Conservation (phyloP, 2,329 filamentous ascomycete genomes). For the Penicillium brasilianum region DNA sequence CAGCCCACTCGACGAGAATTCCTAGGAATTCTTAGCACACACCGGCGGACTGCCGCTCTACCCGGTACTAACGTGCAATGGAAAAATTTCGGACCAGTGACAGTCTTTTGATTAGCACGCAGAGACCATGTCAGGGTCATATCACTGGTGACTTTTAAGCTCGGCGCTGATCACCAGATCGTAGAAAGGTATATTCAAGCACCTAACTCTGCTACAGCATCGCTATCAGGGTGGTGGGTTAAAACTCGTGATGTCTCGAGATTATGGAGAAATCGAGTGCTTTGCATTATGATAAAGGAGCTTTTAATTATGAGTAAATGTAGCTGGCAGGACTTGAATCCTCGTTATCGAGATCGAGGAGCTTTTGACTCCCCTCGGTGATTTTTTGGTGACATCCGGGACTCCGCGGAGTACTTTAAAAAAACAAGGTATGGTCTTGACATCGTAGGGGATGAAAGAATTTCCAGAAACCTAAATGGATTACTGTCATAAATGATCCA, state of each 20-base stretch:
- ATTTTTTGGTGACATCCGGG: not conserved
- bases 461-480: too few relatives aligned
- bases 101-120: too few relatives aligned
- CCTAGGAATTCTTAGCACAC: constrained; percentile 8
- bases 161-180: not conserved
- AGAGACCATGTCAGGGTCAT: not conserved
- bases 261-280: not conserved
- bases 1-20: constrained; percentile 22
- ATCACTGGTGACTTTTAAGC: not conserved
- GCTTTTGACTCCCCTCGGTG: not conserved
- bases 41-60: not conserved
- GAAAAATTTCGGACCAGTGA: not conserved
- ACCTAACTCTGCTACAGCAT: not conserved
- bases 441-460: too few relatives aligned
- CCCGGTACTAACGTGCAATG: not conserved
- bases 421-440: not conserved
- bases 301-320: not conserved
- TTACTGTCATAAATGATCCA: not conserved
- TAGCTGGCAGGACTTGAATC: not conserved
- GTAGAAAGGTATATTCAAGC: not conserved
- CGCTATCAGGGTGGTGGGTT: not conserved
- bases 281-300: not conserved
- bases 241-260: not conserved
- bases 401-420: not conserved
- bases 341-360: not conserved